Conservation (phyloP, 345 rosid species). For the Physaria fendleri region DNA sequence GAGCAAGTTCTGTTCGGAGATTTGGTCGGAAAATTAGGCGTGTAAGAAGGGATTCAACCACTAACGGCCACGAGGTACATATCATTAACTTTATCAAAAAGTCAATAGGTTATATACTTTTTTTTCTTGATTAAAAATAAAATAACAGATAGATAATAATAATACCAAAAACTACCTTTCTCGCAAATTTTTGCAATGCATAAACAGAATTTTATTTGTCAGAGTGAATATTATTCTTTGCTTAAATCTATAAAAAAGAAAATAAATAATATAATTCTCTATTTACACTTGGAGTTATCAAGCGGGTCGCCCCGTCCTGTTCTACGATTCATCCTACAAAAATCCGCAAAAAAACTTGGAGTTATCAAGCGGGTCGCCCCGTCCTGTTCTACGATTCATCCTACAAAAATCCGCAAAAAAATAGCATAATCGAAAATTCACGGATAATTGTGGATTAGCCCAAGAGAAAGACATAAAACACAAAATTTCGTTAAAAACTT, state of each 20-base stretch:
- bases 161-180: slow-evolving; percentile 25
- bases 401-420: too few species aligned
- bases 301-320: too few species aligned
- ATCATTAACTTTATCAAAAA: slow-evolving; percentile 9
- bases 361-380: too few species aligned
- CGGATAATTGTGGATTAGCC: too few species aligned
- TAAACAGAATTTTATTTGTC: slow-evolving; percentile 33
- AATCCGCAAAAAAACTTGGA: too few species aligned
- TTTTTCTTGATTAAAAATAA: not conserved
- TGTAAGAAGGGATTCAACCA: slow-evolving; percentile 69
- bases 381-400: too few species aligned
- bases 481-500: too few species aligned
- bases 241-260: slow-evolving; percentile 52
- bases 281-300: not conserved
- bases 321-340: too few species aligned
- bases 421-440: too few species aligned
- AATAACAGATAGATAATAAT: slow-evolving; percentile 27
- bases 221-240: slow-evolving; percentile 16
- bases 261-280: not conserved
- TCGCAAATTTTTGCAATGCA: slow-evolving; percentile 61
- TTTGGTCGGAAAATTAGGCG: slow-evolving; percentile 73
- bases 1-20: slow-evolving; percentile 62
- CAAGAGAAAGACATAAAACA: too few species aligned
- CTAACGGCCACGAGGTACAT: slow-evolving; percentile 89
- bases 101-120: slow-evolving; percentile 28